Conservation (phyloP, 352 stramenopile genomes). For the Thraustochytrium sp. region DNA sequence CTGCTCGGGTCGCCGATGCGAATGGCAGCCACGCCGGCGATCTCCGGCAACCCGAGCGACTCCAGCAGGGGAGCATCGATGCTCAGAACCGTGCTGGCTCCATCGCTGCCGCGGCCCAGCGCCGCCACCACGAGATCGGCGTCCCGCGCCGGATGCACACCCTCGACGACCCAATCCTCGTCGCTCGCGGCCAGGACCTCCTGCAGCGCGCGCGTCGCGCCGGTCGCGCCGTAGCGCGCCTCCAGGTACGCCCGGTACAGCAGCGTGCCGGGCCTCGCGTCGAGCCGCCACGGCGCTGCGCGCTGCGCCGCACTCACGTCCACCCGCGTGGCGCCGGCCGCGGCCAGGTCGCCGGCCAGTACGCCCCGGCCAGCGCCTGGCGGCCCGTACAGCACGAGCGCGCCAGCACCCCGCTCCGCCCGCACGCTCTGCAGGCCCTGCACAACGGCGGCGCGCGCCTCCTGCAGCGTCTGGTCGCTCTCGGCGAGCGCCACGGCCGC, state of each 20-base stretch:
- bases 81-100: background rate
- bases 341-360: background rate
- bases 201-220: background rate
- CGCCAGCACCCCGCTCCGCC: background rate
- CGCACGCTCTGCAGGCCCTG: background rate
- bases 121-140: background rate
- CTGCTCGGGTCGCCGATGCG: conserved; percentile 1
- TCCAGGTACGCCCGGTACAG: background rate
- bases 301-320: background rate
- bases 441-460: background rate
- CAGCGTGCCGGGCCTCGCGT: background rate
- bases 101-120: background rate
- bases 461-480: background rate
- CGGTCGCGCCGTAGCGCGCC: background rate
- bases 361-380: background rate
- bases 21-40: background rate
- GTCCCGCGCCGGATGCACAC: background rate
- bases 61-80: background rate
- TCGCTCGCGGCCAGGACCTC: background rate
- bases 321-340: background rate
- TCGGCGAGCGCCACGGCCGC: background rate
- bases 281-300: background rate
- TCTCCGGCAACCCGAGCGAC: background rate
- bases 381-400: background rate
- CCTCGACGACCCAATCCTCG: background rate